Base-by-base conservation (phyloP, 352 stramenopile species). In the Phytophthora pseudosyringae region DNA sequence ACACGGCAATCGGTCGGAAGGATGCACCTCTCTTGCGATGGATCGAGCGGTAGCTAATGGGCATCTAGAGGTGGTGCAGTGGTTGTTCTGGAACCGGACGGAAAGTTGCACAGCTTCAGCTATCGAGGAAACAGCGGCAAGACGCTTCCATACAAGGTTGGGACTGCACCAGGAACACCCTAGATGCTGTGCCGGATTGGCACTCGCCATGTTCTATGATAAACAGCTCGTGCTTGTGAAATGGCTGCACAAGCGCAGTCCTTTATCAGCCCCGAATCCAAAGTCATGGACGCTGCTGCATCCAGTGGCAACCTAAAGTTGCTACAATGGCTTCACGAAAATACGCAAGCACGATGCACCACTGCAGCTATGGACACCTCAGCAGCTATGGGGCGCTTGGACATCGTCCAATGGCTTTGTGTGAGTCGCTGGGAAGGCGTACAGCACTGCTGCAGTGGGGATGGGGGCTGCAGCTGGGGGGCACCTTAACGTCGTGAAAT, bases 401-500 rank as follows among this genome's bases (percentile, higher is more conserved):
- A 49, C 21, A 58, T 48, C 48, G 36, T 58, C 11, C 7, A 40
- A 25, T 40, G 21, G 50, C 11, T 58, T 13, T 1, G 48, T 6
- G 8, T 12, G 11, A 48, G 29, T 29, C 50, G 50, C n/a, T 39
- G 38, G 50, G 36, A 32, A 21, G 28, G 26, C 26, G 36, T 25
- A 40, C 49, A n/a, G n/a, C 10, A 16, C 18, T 4, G 21, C 33
- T 35, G 36, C 50, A 44, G 38, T 58, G 50, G n/a, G n/a, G 15
- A 48, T 28, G 28, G 18, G 18, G 15, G 36, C 50, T 4, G 50
- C 36, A 2, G 9, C 50, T 32, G 28, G 16, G 29, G 50, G 50
- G 4, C 36, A 58, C 28, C 41, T 58, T n/a, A 7, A 39, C 5
- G 50, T 52, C 0, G 26, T 58, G 26, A 40, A 48, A 36, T 58